A percentile compares a stretch with the other conserved stretches of the same genome.
Evolutionary conservation across 805 yeast genomes (phyloP).

Genomic region (Teunomyces panamensis): DNA sequence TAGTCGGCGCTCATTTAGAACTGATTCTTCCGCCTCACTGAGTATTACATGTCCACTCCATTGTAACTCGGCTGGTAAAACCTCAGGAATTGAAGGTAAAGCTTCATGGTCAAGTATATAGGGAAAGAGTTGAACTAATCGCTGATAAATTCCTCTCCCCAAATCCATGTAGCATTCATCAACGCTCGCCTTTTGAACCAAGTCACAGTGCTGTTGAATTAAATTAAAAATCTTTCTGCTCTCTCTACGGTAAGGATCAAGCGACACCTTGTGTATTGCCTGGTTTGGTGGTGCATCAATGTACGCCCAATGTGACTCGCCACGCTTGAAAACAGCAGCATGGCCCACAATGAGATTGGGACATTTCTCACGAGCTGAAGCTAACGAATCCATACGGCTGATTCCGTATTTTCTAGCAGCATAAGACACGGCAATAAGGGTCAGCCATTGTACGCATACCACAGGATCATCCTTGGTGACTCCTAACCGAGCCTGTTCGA

Average conservation of each 20-base stretch:
- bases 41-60: conserved; percentile 26
- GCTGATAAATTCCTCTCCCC: conserved; percentile 57
- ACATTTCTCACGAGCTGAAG: conserved; percentile 70
- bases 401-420: conserved; percentile 87
- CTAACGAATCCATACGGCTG: conserved; percentile 68
- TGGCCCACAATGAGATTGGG: conserved; percentile 77
- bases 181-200: conserved; percentile 90
- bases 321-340: conserved; percentile 89
- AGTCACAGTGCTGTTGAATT: conserved; percentile 57
- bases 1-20: background rate
- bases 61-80: conserved; percentile 28
- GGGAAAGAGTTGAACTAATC: conserved; percentile 48
- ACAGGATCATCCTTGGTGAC: conserved; percentile 70
- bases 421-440: conserved; percentile 85
- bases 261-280: conserved; percentile 71
- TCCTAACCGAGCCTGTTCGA: conserved; percentile 75
- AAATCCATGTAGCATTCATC: conserved; percentile 90
- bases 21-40: conserved; percentile 2
- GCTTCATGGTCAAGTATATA: conserved; percentile 24
- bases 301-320: conserved; percentile 82
- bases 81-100: conserved; percentile 46
- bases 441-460: conserved; percentile 91
- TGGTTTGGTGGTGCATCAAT: conserved; percentile 57
- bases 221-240: conserved; percentile 73
- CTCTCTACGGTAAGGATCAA: conserved; percentile 90